These are phyloP conservation scores for Wickerhamiella spandovensis DNA, from an alignment of 805 yeast genomes.

Conservation along the genomic window DNA sequence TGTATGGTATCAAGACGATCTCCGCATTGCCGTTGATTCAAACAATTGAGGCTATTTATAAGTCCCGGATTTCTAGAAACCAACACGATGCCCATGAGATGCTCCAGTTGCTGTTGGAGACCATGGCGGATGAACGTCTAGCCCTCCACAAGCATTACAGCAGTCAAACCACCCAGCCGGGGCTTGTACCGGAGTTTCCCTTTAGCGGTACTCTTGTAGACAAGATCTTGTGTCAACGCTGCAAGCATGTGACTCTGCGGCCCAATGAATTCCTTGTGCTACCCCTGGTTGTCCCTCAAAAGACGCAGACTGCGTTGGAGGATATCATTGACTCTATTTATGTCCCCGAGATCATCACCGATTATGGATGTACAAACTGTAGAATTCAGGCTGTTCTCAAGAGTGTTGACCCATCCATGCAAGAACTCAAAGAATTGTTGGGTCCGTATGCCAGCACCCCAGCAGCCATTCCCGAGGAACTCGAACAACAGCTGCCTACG, in stretches of 20 bases:
- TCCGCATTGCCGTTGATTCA: slow-evolving; percentile 72
- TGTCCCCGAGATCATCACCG: slow-evolving; percentile 61
- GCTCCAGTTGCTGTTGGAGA: slow-evolving; percentile 66
- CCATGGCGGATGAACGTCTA: slow-evolving; percentile 53
- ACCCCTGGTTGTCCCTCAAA: slow-evolving; percentile 62
- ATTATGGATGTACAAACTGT: slow-evolving; percentile 62
- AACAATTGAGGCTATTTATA: slow-evolving; percentile 57
- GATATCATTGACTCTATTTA: slow-evolving; percentile 44
- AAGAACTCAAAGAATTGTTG: slow-evolving; percentile 29
- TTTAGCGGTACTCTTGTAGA: slow-evolving; percentile 55
- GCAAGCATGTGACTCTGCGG: slow-evolving; percentile 49
- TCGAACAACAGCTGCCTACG: slow-evolving; percentile 23
- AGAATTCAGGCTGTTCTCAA: slow-evolving; percentile 31
- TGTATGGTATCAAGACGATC: slow-evolving; percentile 37
- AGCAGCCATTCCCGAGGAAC: slow-evolving; percentile 30
- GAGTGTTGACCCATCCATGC: slow-evolving; percentile 25
- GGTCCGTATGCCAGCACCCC: slow-evolving; percentile 32
- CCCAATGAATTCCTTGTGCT: slow-evolving; percentile 52
- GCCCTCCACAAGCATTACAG: slow-evolving; percentile 3
- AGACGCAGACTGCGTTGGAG: slow-evolving; percentile 33
- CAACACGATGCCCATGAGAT: slow-evolving; percentile 97
- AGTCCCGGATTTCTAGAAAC: slow-evolving; percentile 57
- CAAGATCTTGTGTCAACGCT: slow-evolving; percentile 55
- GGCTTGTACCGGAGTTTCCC: slow-evolving; percentile 49
- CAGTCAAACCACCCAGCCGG: slow-evolving; percentile 1